These are phyloP conservation scores for Kregervanrija delftensis DNA, from an alignment of 805 yeast species.

Conservation along the genomic window DNA sequence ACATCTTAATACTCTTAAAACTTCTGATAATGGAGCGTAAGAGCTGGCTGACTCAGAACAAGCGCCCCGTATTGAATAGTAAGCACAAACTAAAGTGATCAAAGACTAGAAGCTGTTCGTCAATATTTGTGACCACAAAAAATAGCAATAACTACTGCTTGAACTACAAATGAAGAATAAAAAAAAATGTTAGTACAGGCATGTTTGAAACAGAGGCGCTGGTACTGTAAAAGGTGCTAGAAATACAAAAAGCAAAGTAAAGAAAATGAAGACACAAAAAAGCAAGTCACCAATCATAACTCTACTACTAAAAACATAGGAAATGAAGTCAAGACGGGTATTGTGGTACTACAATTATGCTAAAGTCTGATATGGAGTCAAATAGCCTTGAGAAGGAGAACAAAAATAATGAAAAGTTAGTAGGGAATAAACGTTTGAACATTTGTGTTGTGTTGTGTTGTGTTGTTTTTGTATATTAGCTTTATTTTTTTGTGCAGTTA, in stretches of 20 bases:
- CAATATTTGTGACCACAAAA: conserved; percentile 27
- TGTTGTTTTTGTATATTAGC: neutral
- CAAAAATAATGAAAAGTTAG: neutral
- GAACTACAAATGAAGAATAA: conserved; percentile 23
- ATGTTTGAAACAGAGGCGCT: neutral
- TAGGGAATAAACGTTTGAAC: neutral
- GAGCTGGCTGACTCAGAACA: conserved; percentile 19
- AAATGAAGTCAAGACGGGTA: too few relatives aligned
- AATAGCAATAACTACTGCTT: conserved; percentile 32
- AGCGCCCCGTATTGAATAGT: conserved; percentile 37
- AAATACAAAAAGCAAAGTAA: conserved; percentile 1
- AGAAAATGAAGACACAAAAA: conserved; percentile 2
- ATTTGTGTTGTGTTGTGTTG: too few relatives aligned
- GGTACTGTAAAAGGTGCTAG: neutral
- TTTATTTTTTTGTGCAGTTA: neutral
- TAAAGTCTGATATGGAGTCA: conserved; percentile 1
- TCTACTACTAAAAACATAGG: too few relatives aligned
- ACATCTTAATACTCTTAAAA: conserved; percentile 21
- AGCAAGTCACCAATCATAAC: neutral
- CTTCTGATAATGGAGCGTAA: conserved; percentile 16
- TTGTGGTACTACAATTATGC: neutral
- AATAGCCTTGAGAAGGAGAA: conserved; percentile 3
- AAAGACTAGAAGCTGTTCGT: conserved; percentile 36
- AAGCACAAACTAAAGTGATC: conserved; percentile 32
- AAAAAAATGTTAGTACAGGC: neutral